Evolutionary conservation across 2,329 filamentous ascomycete species (phyloP).

Genomic region (Nigrospora osmanthi): DNA sequence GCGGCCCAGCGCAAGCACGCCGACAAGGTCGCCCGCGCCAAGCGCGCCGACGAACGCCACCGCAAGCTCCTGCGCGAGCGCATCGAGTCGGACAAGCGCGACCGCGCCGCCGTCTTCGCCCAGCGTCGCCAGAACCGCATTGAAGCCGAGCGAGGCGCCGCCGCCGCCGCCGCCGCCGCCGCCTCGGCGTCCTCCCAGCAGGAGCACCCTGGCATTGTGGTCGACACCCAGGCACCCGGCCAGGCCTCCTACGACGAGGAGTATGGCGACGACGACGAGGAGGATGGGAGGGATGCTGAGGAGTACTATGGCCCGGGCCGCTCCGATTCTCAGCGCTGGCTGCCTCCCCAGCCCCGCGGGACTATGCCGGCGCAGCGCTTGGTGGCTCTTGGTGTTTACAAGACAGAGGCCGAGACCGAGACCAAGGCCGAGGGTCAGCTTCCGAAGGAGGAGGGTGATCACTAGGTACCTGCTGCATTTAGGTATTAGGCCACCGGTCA

Average conservation of each 20-base stretch:
- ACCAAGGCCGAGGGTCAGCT: too few species aligned
- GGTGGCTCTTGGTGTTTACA: too few species aligned
- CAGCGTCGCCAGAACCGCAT: background rate
- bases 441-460: too few species aligned
- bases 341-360: too few species aligned
- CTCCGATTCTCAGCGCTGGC: too few species aligned
- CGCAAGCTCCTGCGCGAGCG: constrained; percentile 4
- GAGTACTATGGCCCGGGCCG: too few species aligned
- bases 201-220: too few species aligned
- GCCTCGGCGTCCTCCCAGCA: background rate
- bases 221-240: background rate
- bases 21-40: constrained; percentile 3
- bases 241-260: background rate
- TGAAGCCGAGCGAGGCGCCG: background rate
- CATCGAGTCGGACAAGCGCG: constrained; percentile 9
- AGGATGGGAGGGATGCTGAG: background rate
- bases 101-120: background rate
- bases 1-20: constrained; percentile 6
- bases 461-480: too few species aligned
- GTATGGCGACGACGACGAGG: background rate
- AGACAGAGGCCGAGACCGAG: too few species aligned
- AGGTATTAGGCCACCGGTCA: too few species aligned
- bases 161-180: background rate
- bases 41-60: constrained; percentile 4
- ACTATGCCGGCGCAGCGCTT: too few species aligned